Evolutionary conservation across 2,329 filamentous ascomycete species (phyloP).

Genomic region (Nothopassalora personata): DNA sequence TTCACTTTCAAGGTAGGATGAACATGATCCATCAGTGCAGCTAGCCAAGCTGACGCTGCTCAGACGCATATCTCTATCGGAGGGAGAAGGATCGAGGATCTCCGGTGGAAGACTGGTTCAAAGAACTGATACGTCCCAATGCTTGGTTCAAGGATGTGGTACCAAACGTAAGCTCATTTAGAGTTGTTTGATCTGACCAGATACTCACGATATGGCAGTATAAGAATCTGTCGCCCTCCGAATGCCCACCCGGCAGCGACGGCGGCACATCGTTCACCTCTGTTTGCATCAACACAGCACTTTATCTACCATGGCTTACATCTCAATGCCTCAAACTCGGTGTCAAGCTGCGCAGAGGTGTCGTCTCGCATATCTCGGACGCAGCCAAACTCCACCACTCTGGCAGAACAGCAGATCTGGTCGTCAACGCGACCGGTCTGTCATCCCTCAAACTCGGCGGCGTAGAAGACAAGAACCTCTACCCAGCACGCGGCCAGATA

Average conservation of each 20-base stretch:
- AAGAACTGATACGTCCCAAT: slow-evolving; percentile 57
- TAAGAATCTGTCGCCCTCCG: slow-evolving; percentile 26
- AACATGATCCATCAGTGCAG: neutral
- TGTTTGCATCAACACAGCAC: slow-evolving; percentile 82
- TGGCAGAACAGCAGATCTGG: slow-evolving; percentile 56
- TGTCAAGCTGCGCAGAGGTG: slow-evolving; percentile 48
- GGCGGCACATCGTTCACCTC: slow-evolving; percentile 73
- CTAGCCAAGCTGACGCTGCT: neutral
- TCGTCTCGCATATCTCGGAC: slow-evolving; percentile 63
- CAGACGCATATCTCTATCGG: slow-evolving; percentile 51
- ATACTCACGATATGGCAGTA: slow-evolving; percentile 25
- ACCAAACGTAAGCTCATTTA: slow-evolving; percentile 53
- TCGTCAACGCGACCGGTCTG: slow-evolving; percentile 83
- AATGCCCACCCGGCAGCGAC: slow-evolving; percentile 59
- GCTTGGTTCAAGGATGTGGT: slow-evolving; percentile 71
- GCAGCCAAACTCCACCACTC: slow-evolving; percentile 58
- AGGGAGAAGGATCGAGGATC: slow-evolving; percentile 57
- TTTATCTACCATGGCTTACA: slow-evolving; percentile 82
- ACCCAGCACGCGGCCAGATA: slow-evolving; percentile 75
- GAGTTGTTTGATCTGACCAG: neutral
- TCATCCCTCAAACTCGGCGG: slow-evolving; percentile 71
- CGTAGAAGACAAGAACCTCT: slow-evolving; percentile 67
- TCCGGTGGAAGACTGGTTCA: slow-evolving; percentile 55
- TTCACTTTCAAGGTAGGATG: slow-evolving; percentile 61
- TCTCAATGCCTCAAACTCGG: slow-evolving; percentile 73